Conservation (phyloP, 1,139 yeast genomes). For the Fermentozyma sake region DNA sequence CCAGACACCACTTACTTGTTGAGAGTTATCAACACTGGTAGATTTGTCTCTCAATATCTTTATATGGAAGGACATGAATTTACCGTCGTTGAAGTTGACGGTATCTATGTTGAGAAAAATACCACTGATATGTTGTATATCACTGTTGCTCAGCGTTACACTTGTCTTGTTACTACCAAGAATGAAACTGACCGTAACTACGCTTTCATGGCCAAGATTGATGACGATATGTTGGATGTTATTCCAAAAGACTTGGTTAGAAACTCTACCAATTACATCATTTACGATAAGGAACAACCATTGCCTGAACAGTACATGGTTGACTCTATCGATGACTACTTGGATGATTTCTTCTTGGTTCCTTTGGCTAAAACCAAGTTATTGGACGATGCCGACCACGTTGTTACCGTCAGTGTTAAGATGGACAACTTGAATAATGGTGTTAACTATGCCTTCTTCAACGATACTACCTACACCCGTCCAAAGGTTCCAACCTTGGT, state of each 20-base stretch:
- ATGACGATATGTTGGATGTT: conserved; percentile 73
- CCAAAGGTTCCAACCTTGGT: conserved; percentile 82
- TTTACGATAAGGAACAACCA: conserved; percentile 45
- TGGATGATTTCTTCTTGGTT: conserved; percentile 62
- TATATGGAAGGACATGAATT: conserved; percentile 82
- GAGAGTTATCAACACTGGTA: conserved; percentile 77
- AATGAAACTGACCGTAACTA: conserved; percentile 54
- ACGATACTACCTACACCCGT: conserved; percentile 67
- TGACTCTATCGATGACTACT: conserved; percentile 38
- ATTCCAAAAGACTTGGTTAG: conserved; percentile 58
- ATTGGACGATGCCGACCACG: conserved; percentile 62
- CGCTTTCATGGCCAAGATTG: conserved; percentile 75
- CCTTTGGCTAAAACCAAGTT: conserved; percentile 53
- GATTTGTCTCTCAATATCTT: conserved; percentile 81
- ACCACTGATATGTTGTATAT: conserved; percentile 58
- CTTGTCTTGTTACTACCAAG: conserved; percentile 70
- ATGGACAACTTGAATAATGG: conserved; percentile 84
- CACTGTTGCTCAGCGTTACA: conserved; percentile 75
- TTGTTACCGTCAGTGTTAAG: conserved; percentile 57
- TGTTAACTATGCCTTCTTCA: conserved; percentile 86
- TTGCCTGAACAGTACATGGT: conserved; percentile 21
- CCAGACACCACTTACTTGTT: conserved; percentile 79
- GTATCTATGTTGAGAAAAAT: conserved; percentile 65
- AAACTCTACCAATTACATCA: conserved; percentile 70
- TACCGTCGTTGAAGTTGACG: conserved; percentile 81